Evolutionary conservation across 78 protist species (phyloP), one percentile per base, ranked within the genome.

Genomic region (Creolimax fragrantissima): DNA sequence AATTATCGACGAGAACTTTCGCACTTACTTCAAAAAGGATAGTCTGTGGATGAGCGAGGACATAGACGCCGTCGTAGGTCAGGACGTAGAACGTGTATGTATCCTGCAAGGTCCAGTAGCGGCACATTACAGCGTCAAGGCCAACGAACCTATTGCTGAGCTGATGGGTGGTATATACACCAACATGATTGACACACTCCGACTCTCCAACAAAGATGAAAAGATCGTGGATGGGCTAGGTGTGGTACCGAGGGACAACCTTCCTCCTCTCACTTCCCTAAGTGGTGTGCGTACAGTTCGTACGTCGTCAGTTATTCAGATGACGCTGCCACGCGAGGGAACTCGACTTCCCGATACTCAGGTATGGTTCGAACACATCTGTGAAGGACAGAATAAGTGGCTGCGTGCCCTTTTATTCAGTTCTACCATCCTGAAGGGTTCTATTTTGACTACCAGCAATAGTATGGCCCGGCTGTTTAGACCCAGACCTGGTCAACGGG

Each of bases 61-160:
- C 81, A 84, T 93, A 24, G 85, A 89, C 35, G 88, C 91, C 35
- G 95, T 95, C 32, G 43, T 35, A 2, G 96, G 37, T 4, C 45
- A 35, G 58, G 96, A 95, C 45, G 67, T 81, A 4, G 88, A 37
- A 39, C 92, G 95, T 17, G 95, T 93, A 35, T 58, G 45, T 47
- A 89, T 95, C 67, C 92, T 95, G 35, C 95, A 93, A 5, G 96
- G 96, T 6, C 96, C 96, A 81, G 91, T 95, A 4, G 92, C 96
- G 4, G 95, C 92, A 3, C 5, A 36, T 39, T 89, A 85, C 88
- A n/a, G 45, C 36, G 42, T 42, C 24, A 58, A 44, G 74, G 92
- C 42, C 42, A 66, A 94, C 88, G 94, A 94, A 84, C 96, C 96
- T 37, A 89, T 90, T 39, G 93, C 89, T 2, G 93, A 92, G 3